Evolutionary conservation across 2,329 filamentous ascomycete species (phyloP).

Genomic region (Macrophomina pseudophaseolina): DNA sequence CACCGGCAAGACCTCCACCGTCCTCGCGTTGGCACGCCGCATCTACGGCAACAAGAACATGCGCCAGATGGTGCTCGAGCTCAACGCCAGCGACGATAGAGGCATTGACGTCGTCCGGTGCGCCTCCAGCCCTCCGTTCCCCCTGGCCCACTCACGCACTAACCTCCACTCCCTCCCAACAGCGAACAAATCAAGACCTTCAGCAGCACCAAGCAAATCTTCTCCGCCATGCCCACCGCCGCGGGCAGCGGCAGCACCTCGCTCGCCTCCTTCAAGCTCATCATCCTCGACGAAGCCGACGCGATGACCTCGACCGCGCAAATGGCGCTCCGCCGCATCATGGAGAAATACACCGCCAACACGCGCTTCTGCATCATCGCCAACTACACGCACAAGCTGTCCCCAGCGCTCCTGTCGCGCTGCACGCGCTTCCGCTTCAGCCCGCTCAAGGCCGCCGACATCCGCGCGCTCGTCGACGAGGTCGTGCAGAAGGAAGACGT

Average conservation of each 20-base stretch:
- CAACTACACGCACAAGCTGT: conserved; percentile 98
- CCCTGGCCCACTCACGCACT: background rate
- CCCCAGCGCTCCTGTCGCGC: conserved; percentile 85
- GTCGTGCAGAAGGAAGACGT: conserved; percentile 88
- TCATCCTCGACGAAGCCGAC: conserved; percentile 98
- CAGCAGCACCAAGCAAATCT: conserved; percentile 97
- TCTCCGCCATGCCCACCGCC: conserved; percentile 65
- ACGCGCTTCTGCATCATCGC: conserved; percentile 98
- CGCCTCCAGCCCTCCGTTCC: background rate
- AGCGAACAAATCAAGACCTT: conserved; percentile 98
- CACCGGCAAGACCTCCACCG: conserved; percentile 96
- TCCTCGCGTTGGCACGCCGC: conserved; percentile 86
- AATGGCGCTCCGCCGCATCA: conserved; percentile 94
- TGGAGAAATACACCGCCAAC: conserved; percentile 99
- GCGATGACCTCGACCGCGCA: conserved; percentile 99
- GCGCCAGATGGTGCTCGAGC: conserved; percentile 97
- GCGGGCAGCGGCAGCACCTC: conserved; percentile 48
- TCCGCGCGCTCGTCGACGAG: conserved; percentile 81
- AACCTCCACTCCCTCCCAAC: background rate
- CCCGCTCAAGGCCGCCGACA: conserved; percentile 87
- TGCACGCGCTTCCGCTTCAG: conserved; percentile 97
- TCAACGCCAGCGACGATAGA: conserved; percentile 96
- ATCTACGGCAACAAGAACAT: conserved; percentile 94
- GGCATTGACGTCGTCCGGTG: conserved; percentile 92
- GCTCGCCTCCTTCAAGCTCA: conserved; percentile 86